phyloP scores from a whole-genome alignment of 148 eudicot genomes.

The Tetragonia tetragonoides region DNA sequence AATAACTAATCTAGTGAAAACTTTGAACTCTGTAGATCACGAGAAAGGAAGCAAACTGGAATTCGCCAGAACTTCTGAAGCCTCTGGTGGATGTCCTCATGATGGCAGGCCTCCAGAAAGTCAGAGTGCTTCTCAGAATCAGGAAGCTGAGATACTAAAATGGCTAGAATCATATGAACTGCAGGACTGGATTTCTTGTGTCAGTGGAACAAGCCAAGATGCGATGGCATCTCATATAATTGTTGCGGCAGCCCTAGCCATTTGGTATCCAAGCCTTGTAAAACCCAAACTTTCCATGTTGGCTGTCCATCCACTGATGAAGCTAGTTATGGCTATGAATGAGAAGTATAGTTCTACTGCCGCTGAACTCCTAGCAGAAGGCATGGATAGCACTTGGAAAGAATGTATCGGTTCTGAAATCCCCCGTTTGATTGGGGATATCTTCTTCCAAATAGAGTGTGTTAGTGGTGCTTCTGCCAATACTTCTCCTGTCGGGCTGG shows the following conservation, averaged over 20 bases:
- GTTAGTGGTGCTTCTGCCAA: constrained; percentile 63
- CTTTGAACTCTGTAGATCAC: constrained; percentile 25
- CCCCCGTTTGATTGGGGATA: constrained; percentile 76
- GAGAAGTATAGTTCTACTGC: constrained; percentile 89
- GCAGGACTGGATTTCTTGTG: constrained; percentile 95
- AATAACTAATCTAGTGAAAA: constrained; percentile 27
- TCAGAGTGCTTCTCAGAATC: constrained; percentile 32
- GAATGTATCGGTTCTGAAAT: constrained; percentile 79
- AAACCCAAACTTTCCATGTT: constrained; percentile 69
- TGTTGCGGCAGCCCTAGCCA: constrained; percentile 89
- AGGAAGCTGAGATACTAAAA: constrained; percentile 50
- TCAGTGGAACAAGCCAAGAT: constrained; percentile 94
- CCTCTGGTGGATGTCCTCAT: constrained; percentile 21
- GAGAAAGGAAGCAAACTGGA: constrained; percentile 27
- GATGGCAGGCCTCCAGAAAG: constrained; percentile 24
- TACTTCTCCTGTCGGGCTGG: constrained; percentile 41
- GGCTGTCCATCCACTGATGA: constrained; percentile 71
- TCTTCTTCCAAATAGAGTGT: constrained; percentile 91
- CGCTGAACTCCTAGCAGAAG: constrained; percentile 96
- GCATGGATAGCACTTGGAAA: constrained; percentile 98
- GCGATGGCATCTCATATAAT: constrained; percentile 95
- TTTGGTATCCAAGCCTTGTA: constrained; percentile 97
- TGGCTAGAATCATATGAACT: constrained; percentile 93
- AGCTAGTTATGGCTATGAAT: constrained; percentile 93
- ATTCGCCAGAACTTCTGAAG: constrained; percentile 17